Evolutionary conservation across 2,329 filamentous ascomycete species (phyloP).

Genomic region (Corniculantispora saksenae): DNA sequence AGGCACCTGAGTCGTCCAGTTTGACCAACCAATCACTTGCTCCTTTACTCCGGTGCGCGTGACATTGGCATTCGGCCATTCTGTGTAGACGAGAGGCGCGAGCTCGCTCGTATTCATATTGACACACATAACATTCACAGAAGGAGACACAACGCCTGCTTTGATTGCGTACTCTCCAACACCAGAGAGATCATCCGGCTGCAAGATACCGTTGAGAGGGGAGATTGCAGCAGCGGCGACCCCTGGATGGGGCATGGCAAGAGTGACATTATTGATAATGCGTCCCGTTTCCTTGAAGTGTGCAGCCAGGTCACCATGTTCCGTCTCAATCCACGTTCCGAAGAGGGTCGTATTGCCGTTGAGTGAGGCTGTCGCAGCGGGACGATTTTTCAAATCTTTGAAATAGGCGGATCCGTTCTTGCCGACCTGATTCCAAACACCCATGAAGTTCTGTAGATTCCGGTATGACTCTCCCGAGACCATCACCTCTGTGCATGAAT

Average conservation of each 20-base stretch:
- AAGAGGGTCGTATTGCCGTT: constrained; percentile 72
- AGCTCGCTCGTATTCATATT: constrained; percentile 63
- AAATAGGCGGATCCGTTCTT: constrained; percentile 44
- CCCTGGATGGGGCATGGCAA: constrained; percentile 74
- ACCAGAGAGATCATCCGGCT: constrained; percentile 65
- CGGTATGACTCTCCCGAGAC: constrained; percentile 71
- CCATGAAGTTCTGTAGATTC: constrained; percentile 65
- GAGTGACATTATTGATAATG: constrained; percentile 72
- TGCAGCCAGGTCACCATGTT: constrained; percentile 52
- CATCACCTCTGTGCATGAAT: constrained; percentile 67
- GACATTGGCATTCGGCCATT: constrained; percentile 53
- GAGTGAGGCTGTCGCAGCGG: constrained; percentile 61
- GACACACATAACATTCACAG: constrained; percentile 72
- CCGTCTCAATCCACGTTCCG: constrained; percentile 66
- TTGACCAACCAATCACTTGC: constrained; percentile 35
- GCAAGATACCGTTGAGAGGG: constrained; percentile 64
- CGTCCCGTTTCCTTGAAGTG: constrained; percentile 52
- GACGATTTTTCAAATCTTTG: constrained; percentile 49
- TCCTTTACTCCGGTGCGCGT: constrained; percentile 34
- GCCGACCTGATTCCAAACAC: constrained; percentile 53
- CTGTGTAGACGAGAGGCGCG: constrained; percentile 62
- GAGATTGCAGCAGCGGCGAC: constrained; percentile 66
- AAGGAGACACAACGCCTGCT: constrained; percentile 70
- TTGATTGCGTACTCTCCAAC: constrained; percentile 68
- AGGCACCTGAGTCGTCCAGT: constrained; percentile 44